Evolutionary conservation across 2,329 filamentous ascomycete species (phyloP).

Genomic region (Ceratocystis cubensis): DNA sequence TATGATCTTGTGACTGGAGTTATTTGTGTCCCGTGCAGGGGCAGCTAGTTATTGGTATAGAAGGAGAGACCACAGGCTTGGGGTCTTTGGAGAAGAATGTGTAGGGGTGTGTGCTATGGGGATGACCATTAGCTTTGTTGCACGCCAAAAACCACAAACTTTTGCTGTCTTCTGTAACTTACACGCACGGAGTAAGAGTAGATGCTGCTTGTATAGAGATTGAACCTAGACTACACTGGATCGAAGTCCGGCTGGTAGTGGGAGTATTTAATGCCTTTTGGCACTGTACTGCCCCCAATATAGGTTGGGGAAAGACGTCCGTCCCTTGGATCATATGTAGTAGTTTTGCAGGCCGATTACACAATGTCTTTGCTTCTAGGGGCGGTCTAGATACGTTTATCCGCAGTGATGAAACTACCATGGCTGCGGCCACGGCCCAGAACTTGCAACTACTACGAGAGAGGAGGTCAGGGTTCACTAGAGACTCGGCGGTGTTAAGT

Average conservation of each 20-base stretch:
- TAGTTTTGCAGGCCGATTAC: not conserved
- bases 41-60: not conserved
- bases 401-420: not conserved
- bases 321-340: not conserved
- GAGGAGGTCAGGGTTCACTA: not conserved
- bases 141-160: not conserved
- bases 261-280: too few relatives aligned
- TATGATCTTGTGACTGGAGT: not conserved
- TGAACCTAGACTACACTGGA: too few relatives aligned
- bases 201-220: too few relatives aligned
- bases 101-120: not conserved
- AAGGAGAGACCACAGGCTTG: not conserved
- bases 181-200: not conserved
- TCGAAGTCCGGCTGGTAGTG: too few relatives aligned
- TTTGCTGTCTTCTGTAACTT: not conserved
- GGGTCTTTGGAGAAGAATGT: constrained; percentile 2
- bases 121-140: not conserved
- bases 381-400: not conserved
- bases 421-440: not conserved
- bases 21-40: not conserved
- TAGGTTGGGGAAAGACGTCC: not conserved
- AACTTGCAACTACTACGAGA: not conserved
- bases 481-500: not conserved
- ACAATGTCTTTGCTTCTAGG: not conserved
- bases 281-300: too few relatives aligned